phyloP scores from a whole-genome alignment of 2,329 filamentous ascomycete genomes.

The Hymenoscyphus salicellus region DNA sequence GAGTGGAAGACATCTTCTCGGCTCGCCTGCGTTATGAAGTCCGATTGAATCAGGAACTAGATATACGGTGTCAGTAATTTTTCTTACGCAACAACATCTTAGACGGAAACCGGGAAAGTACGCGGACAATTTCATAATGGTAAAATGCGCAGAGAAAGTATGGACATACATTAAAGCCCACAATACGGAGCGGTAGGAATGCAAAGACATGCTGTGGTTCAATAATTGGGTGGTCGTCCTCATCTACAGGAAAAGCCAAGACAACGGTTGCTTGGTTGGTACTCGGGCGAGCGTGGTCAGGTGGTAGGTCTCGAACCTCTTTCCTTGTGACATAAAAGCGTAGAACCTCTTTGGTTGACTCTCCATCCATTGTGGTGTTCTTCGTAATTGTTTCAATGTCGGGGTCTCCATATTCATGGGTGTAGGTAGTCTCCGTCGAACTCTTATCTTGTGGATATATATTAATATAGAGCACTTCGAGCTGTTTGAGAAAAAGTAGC shows the following conservation, averaged over 20 bases:
- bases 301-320: neutral
- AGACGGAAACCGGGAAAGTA: too few relatives aligned
- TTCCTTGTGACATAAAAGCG: neutral
- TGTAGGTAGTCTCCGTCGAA: too few relatives aligned
- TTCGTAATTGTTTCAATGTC: neutral
- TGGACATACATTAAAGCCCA: neutral
- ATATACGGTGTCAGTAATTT: too few relatives aligned
- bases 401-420: too few relatives aligned
- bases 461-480: too few relatives aligned
- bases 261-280: neutral
- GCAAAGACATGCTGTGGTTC: neutral
- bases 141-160: too few relatives aligned
- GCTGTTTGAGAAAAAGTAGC: too few relatives aligned
- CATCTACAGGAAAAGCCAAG: neutral
- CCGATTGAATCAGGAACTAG: neutral
- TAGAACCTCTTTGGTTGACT: neutral
- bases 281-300: neutral
- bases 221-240: neutral
- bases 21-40: neutral
- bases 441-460: too few relatives aligned
- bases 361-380: neutral
- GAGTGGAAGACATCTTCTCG: neutral
- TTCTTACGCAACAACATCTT: too few relatives aligned
- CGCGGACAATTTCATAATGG: too few relatives aligned
- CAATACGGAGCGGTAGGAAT: neutral